A percentile compares a stretch with the other conserved stretches of the same genome.
These are phyloP conservation scores for Fomitopsis betulina DNA, from an alignment of 1,284 basidiomycete genomes.

Conservation along the genomic window DNA sequence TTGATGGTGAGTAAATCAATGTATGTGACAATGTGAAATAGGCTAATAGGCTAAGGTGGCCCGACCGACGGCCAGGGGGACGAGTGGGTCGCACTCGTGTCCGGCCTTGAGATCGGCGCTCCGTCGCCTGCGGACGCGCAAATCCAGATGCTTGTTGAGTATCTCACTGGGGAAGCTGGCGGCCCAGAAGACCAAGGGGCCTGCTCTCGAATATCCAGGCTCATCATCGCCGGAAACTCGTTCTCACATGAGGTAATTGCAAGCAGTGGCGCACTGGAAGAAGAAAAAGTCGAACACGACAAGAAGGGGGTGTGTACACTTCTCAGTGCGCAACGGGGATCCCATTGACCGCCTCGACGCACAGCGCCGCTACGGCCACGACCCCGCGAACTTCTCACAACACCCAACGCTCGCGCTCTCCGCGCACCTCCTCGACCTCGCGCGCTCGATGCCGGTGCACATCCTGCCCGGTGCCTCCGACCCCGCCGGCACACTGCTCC, in stretches of 20 bases:
- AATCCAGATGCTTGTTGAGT: slow-evolving; percentile 82
- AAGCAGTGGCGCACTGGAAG: slow-evolving; percentile 26
- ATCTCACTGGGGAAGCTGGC: slow-evolving; percentile 83
- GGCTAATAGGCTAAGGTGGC: neutral
- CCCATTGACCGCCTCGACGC: neutral
- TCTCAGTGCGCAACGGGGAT: neutral
- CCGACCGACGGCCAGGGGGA: slow-evolving; percentile 26
- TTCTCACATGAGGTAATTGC: slow-evolving; percentile 46
- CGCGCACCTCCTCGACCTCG: slow-evolving; percentile 69
- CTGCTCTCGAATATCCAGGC: slow-evolving; percentile 72
- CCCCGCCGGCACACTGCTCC: slow-evolving; percentile 85
- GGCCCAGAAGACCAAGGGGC: slow-evolving; percentile 56
- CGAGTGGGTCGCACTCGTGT: slow-evolving; percentile 80
- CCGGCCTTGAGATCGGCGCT: slow-evolving; percentile 75
- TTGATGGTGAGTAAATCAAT: slow-evolving; percentile 34
- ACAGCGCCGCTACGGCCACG: slow-evolving; percentile 58
- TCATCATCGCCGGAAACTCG: slow-evolving; percentile 88
- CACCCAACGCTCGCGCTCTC: slow-evolving; percentile 75
- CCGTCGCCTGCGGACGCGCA: slow-evolving; percentile 65
- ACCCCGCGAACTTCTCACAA: slow-evolving; percentile 59
- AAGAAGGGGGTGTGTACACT: slow-evolving; percentile 51
- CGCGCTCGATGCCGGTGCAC: slow-evolving; percentile 71
- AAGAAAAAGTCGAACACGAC: slow-evolving; percentile 47
- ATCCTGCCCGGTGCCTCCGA: slow-evolving; percentile 85
- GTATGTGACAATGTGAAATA: neutral